A percentile compares a stretch with the other conserved stretches of the same genome.
Conservation (phyloP, 495 filamentous ascomycete genomes). For the Halenospora varia region DNA sequence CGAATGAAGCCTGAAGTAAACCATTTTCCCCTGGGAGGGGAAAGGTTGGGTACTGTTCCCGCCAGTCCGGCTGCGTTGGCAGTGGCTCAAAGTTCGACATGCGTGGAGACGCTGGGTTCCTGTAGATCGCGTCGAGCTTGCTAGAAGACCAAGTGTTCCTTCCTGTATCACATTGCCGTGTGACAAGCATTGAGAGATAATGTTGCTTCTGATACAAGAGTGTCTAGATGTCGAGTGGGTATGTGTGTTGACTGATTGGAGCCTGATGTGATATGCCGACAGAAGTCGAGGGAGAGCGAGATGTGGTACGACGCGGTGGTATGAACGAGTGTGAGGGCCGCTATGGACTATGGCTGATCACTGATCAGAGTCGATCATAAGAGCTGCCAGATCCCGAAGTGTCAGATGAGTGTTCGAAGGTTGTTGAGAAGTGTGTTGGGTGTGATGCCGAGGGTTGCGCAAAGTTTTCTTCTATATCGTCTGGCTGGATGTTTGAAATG, state of each 20-base stretch:
- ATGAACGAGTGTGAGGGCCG: slow-evolving; percentile 23
- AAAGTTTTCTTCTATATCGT: slow-evolving; percentile 7
- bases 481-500: slow-evolving; percentile 2
- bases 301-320: slow-evolving; percentile 13
- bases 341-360: slow-evolving; percentile 16
- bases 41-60: slow-evolving; percentile 49
- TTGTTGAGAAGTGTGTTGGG: slow-evolving; percentile 7
- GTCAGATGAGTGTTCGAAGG: slow-evolving; percentile 1
- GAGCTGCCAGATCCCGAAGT: slow-evolving; percentile 16
- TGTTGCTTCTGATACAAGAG: slow-evolving; percentile 14
- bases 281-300: slow-evolving; percentile 1
- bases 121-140: slow-evolving; percentile 51
- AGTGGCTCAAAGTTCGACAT: slow-evolving; percentile 55
- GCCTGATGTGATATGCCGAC: neutral
- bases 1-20: slow-evolving; percentile 44
- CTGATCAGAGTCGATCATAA: slow-evolving; percentile 21
- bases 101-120: slow-evolving; percentile 48
- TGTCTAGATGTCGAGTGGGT: slow-evolving; percentile 4
- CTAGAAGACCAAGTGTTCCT: slow-evolving; percentile 54
- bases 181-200: slow-evolving; percentile 51
- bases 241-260: neutral
- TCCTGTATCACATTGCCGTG: slow-evolving; percentile 52
- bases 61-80: slow-evolving; percentile 56
- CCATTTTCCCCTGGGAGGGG: slow-evolving; percentile 46
- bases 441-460: neutral